Evolutionary conservation across 2,329 filamentous ascomycete genomes (phyloP).

Genomic region (Hysterium pulicare): DNA sequence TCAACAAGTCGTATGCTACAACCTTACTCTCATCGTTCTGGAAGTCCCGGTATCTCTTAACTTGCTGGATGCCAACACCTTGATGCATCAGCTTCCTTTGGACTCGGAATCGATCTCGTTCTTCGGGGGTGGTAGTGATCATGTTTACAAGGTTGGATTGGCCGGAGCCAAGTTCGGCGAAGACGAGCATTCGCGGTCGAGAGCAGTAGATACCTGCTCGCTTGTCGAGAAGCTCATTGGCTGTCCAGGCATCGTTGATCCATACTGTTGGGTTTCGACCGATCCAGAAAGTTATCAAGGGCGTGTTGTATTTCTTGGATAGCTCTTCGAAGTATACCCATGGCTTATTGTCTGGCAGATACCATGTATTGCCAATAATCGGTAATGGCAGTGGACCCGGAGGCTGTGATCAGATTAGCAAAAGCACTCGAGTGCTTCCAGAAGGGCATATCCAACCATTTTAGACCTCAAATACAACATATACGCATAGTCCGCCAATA

Average conservation of each 20-base stretch:
- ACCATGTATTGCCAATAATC: conserved; percentile 55
- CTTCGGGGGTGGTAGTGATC: conserved; percentile 26
- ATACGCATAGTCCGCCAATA: conserved; percentile 45
- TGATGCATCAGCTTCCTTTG: conserved; percentile 34
- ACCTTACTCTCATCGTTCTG: conserved; percentile 58
- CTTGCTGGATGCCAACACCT: conserved; percentile 47
- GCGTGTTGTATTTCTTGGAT: conserved; percentile 48
- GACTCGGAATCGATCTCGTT: conserved; percentile 30
- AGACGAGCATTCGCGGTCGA: conserved; percentile 47
- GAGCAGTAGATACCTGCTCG: conserved; percentile 52
- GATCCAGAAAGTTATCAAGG: conserved; percentile 57
- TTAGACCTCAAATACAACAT: conserved; percentile 51
- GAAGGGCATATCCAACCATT: conserved; percentile 36
- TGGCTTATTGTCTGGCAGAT: conserved; percentile 53
- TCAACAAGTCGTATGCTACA: conserved; percentile 51
- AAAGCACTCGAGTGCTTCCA: conserved; percentile 8
- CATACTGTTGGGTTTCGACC: conserved; percentile 35
- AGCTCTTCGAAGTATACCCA: conserved; percentile 58
- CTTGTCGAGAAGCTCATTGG: conserved; percentile 55
- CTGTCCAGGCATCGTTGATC: conserved; percentile 47
- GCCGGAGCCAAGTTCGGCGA: conserved; percentile 35
- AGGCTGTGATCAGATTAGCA: conserved; percentile 36
- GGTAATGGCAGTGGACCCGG: conserved; percentile 55
- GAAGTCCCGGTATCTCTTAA: conserved; percentile 53
- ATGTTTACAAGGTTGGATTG: conserved; percentile 36